phyloP scores from a whole-genome alignment of 805 yeast species.

The Pichia kluyveri region DNA sequence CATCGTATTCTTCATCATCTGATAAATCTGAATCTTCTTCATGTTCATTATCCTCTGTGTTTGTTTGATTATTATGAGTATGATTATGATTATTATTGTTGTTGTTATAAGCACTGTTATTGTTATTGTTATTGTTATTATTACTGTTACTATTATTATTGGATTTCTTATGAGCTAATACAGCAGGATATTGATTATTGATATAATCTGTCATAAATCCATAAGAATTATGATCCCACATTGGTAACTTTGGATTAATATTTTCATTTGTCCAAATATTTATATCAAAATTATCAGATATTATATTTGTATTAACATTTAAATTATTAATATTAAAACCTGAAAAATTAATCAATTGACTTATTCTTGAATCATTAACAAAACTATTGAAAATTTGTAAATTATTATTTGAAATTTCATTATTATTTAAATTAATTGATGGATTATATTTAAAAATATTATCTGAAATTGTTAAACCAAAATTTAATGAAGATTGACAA shows the following conservation, averaged over 20 bases:
- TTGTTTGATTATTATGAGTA: too few relatives aligned
- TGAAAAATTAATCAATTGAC: slow-evolving; percentile 13
- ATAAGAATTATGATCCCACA: slow-evolving; percentile 23
- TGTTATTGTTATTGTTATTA: too few relatives aligned
- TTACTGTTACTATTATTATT: too few relatives aligned
- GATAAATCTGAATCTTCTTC: slow-evolving; percentile 9
- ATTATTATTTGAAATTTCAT: slow-evolving; percentile 10
- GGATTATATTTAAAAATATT: slow-evolving; percentile 34
- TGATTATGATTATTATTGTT: slow-evolving; percentile 20
- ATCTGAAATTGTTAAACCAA: slow-evolving; percentile 43
- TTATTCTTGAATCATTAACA: slow-evolving; percentile 19
- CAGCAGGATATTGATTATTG: slow-evolving; percentile 18
- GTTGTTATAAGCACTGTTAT: slow-evolving; percentile 14
- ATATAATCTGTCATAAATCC: slow-evolving; percentile 26
- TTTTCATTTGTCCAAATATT: slow-evolving; percentile 13
- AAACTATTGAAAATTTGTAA: slow-evolving; percentile 16
- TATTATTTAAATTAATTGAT: not conserved
- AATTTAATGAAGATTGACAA: slow-evolving; percentile 39
- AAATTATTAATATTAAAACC: not conserved
- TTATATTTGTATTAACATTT: too few relatives aligned
- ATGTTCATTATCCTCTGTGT: slow-evolving; percentile 22
- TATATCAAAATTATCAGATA: not conserved
- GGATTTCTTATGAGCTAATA: slow-evolving; percentile 7
- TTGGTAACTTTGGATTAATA: slow-evolving; percentile 16
- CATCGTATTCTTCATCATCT: slow-evolving; percentile 26